These are phyloP conservation scores for Evernia prunastri DNA, from an alignment of 495 filamentous ascomycete species.

Conservation along the genomic window DNA sequence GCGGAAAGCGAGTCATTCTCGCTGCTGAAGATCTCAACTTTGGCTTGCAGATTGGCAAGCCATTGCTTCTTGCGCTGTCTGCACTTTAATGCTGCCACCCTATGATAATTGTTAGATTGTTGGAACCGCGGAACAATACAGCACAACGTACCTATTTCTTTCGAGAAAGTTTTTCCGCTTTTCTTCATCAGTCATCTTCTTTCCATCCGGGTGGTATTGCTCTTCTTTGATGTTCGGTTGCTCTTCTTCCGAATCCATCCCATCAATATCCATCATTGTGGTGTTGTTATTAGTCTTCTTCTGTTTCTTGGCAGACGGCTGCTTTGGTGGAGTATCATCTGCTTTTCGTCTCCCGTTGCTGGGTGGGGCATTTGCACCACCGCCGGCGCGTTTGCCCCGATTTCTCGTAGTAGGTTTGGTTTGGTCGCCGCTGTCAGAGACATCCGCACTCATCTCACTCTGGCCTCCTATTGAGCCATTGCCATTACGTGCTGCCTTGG, in stretches of 20 bases:
- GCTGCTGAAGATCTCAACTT: slow-evolving; percentile 83
- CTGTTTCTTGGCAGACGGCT: slow-evolving; percentile 59
- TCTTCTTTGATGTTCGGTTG: slow-evolving; percentile 50
- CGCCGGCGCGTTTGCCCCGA: slow-evolving; percentile 62
- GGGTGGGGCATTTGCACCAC: slow-evolving; percentile 37
- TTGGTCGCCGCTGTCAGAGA: slow-evolving; percentile 63
- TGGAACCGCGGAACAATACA: background rate
- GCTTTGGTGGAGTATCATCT: slow-evolving; percentile 64
- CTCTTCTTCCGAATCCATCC: slow-evolving; percentile 50
- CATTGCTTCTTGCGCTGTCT: slow-evolving; percentile 98
- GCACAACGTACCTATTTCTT: slow-evolving; percentile 72
- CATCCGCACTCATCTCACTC: slow-evolving; percentile 63
- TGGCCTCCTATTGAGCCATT: slow-evolving; percentile 38
- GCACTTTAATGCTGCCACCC: slow-evolving; percentile 94
- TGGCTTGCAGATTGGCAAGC: slow-evolving; percentile 89
- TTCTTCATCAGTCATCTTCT: slow-evolving; percentile 99
- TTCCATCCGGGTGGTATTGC: slow-evolving; percentile 37
- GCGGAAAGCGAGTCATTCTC: slow-evolving; percentile 86
- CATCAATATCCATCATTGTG: slow-evolving; percentile 42
- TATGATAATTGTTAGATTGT: slow-evolving; percentile 33
- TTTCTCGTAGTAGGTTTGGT: slow-evolving; percentile 54
- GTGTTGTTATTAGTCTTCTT: slow-evolving; percentile 47
- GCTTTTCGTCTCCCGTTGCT: slow-evolving; percentile 69
- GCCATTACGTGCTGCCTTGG: slow-evolving; percentile 30
- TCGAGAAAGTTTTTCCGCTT: slow-evolving; percentile 98